Evolutionary conservation across 768 basidiomycete genomes (phyloP).

Genomic region (Daedaleopsis nitida): DNA sequence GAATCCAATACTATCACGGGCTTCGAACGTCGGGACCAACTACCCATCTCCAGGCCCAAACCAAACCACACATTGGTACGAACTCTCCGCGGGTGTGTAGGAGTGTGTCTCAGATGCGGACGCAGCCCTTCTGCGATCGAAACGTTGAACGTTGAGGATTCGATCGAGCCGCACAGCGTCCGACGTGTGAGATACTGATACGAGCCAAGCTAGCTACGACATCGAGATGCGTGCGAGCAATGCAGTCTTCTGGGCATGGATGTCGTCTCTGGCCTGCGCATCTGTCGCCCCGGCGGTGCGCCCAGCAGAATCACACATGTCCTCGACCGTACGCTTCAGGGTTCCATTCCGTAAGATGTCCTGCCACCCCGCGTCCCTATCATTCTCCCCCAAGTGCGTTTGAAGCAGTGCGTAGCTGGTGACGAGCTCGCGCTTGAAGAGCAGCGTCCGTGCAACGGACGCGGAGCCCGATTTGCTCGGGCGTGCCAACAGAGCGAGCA

Average conservation of each 20-base stretch:
- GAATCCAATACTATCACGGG: neutral
- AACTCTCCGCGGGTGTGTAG: too few relatives aligned
- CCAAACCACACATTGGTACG: too few relatives aligned
- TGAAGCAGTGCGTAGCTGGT: constrained; percentile 30
- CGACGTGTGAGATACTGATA: neutral
- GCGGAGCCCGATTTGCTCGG: constrained; percentile 11
- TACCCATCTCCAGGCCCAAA: too few relatives aligned
- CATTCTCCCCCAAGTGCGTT: constrained; percentile 13
- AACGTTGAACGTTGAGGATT: too few relatives aligned
- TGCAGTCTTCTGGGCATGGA: constrained; percentile 13
- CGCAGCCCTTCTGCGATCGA: too few relatives aligned
- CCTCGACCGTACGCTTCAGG: constrained; percentile 22
- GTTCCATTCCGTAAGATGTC: constrained; percentile 19
- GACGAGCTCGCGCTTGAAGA: constrained; percentile 31
- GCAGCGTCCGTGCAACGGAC: neutral
- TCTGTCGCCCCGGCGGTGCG: neutral
- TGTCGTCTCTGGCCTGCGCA: constrained; percentile 3
- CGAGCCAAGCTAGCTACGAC: constrained; percentile 1
- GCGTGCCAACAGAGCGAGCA: constrained; percentile 20
- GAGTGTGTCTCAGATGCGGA: too few relatives aligned
- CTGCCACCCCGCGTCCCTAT: constrained; percentile 25
- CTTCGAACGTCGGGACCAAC: neutral
- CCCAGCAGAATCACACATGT: constrained; percentile 9
- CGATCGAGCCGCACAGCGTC: too few relatives aligned
- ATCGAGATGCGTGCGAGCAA: constrained; percentile 10